These are phyloP conservation scores for Apiospora phragmitis DNA, from an alignment of 2,329 filamentous ascomycete species.

Conservation along the genomic window DNA sequence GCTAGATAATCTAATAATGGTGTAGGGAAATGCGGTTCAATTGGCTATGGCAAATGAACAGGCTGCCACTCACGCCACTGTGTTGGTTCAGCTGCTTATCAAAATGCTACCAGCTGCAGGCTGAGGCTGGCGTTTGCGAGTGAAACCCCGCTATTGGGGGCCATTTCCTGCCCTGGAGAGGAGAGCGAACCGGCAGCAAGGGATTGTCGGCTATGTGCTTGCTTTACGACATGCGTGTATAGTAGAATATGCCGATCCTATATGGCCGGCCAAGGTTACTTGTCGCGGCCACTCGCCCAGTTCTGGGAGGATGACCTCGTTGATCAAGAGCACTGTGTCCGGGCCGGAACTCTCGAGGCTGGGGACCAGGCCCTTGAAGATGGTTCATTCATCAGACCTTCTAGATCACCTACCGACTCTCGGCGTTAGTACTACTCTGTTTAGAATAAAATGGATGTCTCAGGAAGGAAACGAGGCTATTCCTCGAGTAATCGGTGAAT, in stretches of 20 bases:
- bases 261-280: no score
- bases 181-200: background rate
- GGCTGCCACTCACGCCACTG: background rate
- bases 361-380: conserved; percentile 19
- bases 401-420: no score
- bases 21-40: background rate
- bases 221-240: background rate
- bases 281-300: conserved; percentile 21
- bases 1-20: background rate
- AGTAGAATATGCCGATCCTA: no score
- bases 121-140: background rate
- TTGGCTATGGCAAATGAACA: background rate
- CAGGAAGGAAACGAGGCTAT: no score
- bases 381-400: no score
- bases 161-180: background rate
- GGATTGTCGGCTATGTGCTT: background rate
- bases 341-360: conserved; percentile 19
- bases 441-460: no score
- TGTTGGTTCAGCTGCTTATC: background rate
- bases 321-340: conserved; percentile 33
- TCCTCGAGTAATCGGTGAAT: no score
- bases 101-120: background rate
- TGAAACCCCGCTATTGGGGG: no score
- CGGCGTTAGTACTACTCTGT: no score
- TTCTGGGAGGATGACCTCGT: conserved; percentile 33